Evolutionary conservation across 2,329 filamentous ascomycete species (phyloP).

Genomic region (Furcasterigmium furcatum): DNA sequence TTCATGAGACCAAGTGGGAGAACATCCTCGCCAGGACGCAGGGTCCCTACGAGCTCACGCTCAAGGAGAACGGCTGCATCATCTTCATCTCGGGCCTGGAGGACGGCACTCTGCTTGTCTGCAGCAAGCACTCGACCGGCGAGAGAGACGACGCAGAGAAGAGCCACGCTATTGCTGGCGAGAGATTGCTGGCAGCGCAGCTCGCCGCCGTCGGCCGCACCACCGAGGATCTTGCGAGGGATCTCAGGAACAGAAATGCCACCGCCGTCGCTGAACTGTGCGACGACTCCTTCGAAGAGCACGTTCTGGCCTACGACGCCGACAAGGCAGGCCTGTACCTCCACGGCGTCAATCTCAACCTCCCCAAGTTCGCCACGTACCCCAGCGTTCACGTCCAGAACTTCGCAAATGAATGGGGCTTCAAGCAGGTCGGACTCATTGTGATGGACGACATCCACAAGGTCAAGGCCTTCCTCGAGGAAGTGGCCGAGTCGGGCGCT

Average conservation of each 20-base stretch:
- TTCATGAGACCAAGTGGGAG: constrained; percentile 76
- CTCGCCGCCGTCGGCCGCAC: constrained; percentile 74
- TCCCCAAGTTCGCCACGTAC: constrained; percentile 89
- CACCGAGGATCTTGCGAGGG: constrained; percentile 71
- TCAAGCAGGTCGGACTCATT: constrained; percentile 81
- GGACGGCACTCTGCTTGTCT: constrained; percentile 87
- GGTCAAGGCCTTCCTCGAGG: constrained; percentile 79
- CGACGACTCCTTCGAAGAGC: constrained; percentile 94
- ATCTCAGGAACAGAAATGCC: constrained; percentile 76
- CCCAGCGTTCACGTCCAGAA: constrained; percentile 77
- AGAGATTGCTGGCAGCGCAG: constrained; percentile 78
- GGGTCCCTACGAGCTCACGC: constrained; percentile 89
- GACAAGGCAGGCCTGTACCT: constrained; percentile 88
- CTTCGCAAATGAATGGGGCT: constrained; percentile 92
- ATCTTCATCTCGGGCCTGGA: constrained; percentile 94
- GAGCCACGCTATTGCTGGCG: constrained; percentile 83
- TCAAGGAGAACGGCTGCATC: constrained; percentile 99
- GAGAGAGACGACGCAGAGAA: constrained; percentile 64
- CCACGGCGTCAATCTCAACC: constrained; percentile 92
- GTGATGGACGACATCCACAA: constrained; percentile 70
- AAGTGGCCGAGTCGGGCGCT: constrained; percentile 81
- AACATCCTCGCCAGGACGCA: constrained; percentile 73
- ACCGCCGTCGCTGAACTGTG: constrained; percentile 95
- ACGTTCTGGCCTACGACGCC: constrained; percentile 84
- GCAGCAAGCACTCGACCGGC: constrained; percentile 97